A percentile compares a stretch with the other conserved stretches of the same genome.
phyloP scores from a whole-genome alignment of 805 yeast species.

The Diddensiella caesifluorescens region DNA sequence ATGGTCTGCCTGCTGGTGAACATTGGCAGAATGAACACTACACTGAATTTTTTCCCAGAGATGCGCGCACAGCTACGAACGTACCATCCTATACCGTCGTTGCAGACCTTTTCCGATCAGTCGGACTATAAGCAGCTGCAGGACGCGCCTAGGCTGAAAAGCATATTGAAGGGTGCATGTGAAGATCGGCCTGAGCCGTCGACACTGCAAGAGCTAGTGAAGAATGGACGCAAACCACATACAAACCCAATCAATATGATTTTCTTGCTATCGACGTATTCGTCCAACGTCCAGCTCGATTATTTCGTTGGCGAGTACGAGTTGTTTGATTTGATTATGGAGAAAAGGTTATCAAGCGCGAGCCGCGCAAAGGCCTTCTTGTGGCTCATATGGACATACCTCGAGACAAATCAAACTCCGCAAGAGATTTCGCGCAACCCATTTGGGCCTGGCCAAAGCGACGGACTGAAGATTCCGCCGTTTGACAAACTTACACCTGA shows the following conservation, averaged over 20 bases:
- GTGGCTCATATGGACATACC: slow-evolving; percentile 77
- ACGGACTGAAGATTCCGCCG: slow-evolving; percentile 40
- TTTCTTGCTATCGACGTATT: slow-evolving; percentile 63
- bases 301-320: slow-evolving; percentile 39
- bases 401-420: slow-evolving; percentile 62
- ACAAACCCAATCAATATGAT: slow-evolving; percentile 72
- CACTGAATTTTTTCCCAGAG: slow-evolving; percentile 86
- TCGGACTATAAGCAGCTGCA: slow-evolving; percentile 72
- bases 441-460: slow-evolving; percentile 38
- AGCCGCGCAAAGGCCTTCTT: slow-evolving; percentile 68
- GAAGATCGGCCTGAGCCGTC: slow-evolving; percentile 56
- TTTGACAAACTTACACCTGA: slow-evolving; percentile 27
- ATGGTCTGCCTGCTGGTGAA: slow-evolving; percentile 83
- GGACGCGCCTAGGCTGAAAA: slow-evolving; percentile 90
- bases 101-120: slow-evolving; percentile 61
- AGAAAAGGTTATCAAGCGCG: slow-evolving; percentile 51
- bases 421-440: slow-evolving; percentile 53
- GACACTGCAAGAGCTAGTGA: slow-evolving; percentile 42
- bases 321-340: slow-evolving; percentile 71
- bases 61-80: slow-evolving; percentile 93
- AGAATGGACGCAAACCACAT: slow-evolving; percentile 32
- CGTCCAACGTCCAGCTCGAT: slow-evolving; percentile 45
- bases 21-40: slow-evolving; percentile 90
- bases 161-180: slow-evolving; percentile 81
- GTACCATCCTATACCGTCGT: slow-evolving; percentile 85